A percentile compares a stretch with the other conserved stretches of the same genome.
Evolutionary conservation across 1,284 basidiomycete genomes (phyloP).

Genomic region (Ustilago nuda): DNA sequence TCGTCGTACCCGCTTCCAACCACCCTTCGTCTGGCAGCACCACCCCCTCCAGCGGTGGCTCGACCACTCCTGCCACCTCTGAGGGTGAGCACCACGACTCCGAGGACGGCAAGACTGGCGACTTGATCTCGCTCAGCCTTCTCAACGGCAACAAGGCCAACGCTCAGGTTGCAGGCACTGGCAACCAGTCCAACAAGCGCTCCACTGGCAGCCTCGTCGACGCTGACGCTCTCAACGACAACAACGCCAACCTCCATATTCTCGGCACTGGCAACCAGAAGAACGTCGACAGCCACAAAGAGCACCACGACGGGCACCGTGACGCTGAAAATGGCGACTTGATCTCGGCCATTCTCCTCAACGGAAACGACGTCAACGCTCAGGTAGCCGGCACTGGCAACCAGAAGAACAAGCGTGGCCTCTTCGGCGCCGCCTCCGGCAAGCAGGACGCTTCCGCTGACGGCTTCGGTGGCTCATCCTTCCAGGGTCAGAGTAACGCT

Average conservation of each 20-base stretch:
- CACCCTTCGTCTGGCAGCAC: conserved; percentile 6
- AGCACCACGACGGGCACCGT: not conserved
- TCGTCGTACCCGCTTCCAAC: conserved; percentile 9
- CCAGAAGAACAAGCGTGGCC: conserved; percentile 19
- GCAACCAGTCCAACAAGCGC: conserved; percentile 23
- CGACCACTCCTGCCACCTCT: conserved; percentile 1
- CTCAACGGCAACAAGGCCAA: conserved; percentile 34
- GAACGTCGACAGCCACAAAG: conserved; percentile 13
- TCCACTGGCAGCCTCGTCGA: conserved; percentile 22
- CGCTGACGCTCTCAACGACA: conserved; percentile 20
- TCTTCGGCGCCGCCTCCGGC: conserved; percentile 19
- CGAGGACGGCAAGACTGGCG: conserved; percentile 14
- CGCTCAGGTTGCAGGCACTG: conserved; percentile 25
- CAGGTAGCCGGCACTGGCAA: conserved; percentile 28
- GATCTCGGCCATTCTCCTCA: conserved; percentile 22
- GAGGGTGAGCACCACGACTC: not conserved
- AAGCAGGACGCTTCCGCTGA: conserved; percentile 26
- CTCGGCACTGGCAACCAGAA: conserved; percentile 32
- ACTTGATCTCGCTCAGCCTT: conserved; percentile 21
- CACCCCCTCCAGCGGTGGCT: not conserved
- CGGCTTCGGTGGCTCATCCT: conserved; percentile 21
- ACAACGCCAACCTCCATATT: conserved; percentile 24
- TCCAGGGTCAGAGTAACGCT: conserved; percentile 26
- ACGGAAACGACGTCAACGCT: conserved; percentile 27
- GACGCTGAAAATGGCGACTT: conserved; percentile 21